A percentile compares a stretch with the other conserved stretches of the same genome.
These are phyloP conservation scores for Termitomyces heimii DNA, from an alignment of 768 basidiomycete genomes.

Conservation along the genomic window DNA sequence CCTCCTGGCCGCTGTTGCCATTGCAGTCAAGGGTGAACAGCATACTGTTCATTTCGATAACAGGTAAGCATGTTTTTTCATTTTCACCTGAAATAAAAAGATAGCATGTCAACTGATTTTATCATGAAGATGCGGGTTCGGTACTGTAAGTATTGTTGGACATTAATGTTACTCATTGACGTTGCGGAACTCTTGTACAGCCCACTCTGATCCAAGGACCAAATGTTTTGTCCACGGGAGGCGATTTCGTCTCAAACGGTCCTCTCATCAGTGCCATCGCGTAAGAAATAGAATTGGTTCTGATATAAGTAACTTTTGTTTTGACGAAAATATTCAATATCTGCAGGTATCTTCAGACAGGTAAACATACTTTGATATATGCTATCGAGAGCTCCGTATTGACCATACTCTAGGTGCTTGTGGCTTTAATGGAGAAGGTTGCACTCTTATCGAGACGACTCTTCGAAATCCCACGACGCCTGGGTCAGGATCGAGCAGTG, in stretches of 20 bases:
- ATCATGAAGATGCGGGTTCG: conserved; percentile 21
- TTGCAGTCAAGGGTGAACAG: conserved; percentile 21
- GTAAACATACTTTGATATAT: conserved; percentile 1
- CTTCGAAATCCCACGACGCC: conserved; percentile 26
- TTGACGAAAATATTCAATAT: not conserved
- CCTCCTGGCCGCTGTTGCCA: conserved; percentile 13
- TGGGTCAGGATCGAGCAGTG: conserved; percentile 27
- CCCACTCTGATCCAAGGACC: conserved; percentile 24
- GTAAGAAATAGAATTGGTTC: conserved; percentile 16
- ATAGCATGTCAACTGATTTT: not conserved
- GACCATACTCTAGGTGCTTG: conserved; percentile 21
- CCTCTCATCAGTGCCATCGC: conserved; percentile 28
- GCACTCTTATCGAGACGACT: conserved; percentile 32
- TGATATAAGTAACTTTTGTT: not conserved
- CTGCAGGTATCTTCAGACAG: conserved; percentile 24
- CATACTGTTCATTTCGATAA: conserved; percentile 34
- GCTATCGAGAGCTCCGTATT: not conserved
- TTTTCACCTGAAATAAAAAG: too few relatives aligned
- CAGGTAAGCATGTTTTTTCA: conserved; percentile 8
- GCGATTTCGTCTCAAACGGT: conserved; percentile 19
- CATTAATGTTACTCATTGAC: not conserved
- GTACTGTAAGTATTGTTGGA: conserved; percentile 21
- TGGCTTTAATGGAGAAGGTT: conserved; percentile 32
- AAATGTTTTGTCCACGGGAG: conserved; percentile 24
- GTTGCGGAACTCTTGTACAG: conserved; percentile 8